Conservation (phyloP, 169 alveolate species). For the Cryptosporidium baileyi region DNA sequence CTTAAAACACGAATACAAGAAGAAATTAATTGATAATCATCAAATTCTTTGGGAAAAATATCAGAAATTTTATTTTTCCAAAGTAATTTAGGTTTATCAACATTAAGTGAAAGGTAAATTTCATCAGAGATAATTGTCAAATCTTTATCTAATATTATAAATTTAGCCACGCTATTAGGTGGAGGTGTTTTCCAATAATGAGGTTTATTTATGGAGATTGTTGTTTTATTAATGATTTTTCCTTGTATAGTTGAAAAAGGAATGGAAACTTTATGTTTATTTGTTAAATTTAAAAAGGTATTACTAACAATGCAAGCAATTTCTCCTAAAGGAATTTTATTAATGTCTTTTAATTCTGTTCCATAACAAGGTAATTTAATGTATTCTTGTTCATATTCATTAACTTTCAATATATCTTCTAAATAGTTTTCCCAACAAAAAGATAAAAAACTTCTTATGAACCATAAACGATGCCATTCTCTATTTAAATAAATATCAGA, state of each 20-base stretch:
- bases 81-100: slow-evolving; percentile 28
- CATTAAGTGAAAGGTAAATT: slow-evolving; percentile 1
- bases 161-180: slow-evolving; percentile 44
- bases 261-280: neutral
- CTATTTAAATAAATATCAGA: slow-evolving; percentile 26
- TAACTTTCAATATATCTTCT: slow-evolving; percentile 4
- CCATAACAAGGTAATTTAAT: slow-evolving; percentile 40
- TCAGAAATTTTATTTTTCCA: slow-evolving; percentile 4
- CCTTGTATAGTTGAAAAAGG: slow-evolving; percentile 63
- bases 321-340: slow-evolving; percentile 54
- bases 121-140: neutral
- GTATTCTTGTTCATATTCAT: neutral
- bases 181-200: slow-evolving; percentile 59
- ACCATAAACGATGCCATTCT: slow-evolving; percentile 64
- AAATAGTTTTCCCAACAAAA: slow-evolving; percentile 43
- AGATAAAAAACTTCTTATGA: slow-evolving; percentile 45
- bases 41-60: slow-evolving; percentile 3
- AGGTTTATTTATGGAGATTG: neutral
- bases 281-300: neutral
- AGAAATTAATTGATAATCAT: slow-evolving; percentile 14
- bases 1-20: slow-evolving; percentile 51
- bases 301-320: slow-evolving; percentile 19
- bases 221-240: neutral
- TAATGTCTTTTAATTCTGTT: neutral
- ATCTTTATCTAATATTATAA: neutral